Base-by-base conservation (phyloP, 2,329 filamentous ascomycete species). In the Tympanopsis confertula region DNA sequence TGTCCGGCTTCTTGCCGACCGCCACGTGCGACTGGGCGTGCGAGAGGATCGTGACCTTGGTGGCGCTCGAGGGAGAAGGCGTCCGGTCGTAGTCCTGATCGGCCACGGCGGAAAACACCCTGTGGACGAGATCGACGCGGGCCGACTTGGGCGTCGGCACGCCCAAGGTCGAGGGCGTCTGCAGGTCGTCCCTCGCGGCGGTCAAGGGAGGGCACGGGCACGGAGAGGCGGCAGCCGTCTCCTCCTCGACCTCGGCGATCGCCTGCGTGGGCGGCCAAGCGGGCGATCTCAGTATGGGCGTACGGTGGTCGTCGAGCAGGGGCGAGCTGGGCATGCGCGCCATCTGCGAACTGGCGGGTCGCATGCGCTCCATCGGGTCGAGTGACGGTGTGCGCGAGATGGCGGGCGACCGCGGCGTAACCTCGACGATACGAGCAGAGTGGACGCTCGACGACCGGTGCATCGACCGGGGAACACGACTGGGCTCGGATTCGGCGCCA, bases 371-470 rank as follows among this genome's bases (percentile, higher is more conserved):
- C 10, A 56, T 24, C 7, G 52, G 50, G 12, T 53, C 52, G 41
- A 56, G 37, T 13, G 50, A 44, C 10, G 52, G 48, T 14, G 38
- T 49, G 22, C 46, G 50, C 14, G 44, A 19, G n/a, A 43, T 42
- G 26, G 37, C 40, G 2, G 43, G 32, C 19, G 47, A 39, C 35
- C 44, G 49, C n/a, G 45, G 43, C 5, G 46, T 42, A n/a, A 41
- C 35, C 1, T 47, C 71, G 19, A 77, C 69, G 24, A 78, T 58
- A n/a, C 73, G 68, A 24, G 69, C 66, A 3, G 72, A 76, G 42
- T 66, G 66, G 14, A 73, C 59, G 45, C 70, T 74, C 3, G 67
- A 56, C 4, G 65, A 59, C 33, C 63, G 59, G 43, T 41, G 58
- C 41, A 59, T 56, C 14, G 60, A 56, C 20, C 56, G 52, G 38